Evolutionary conservation across 495 filamentous ascomycete genomes (phyloP).

Genomic region (Pseudevernia furfuracea): DNA sequence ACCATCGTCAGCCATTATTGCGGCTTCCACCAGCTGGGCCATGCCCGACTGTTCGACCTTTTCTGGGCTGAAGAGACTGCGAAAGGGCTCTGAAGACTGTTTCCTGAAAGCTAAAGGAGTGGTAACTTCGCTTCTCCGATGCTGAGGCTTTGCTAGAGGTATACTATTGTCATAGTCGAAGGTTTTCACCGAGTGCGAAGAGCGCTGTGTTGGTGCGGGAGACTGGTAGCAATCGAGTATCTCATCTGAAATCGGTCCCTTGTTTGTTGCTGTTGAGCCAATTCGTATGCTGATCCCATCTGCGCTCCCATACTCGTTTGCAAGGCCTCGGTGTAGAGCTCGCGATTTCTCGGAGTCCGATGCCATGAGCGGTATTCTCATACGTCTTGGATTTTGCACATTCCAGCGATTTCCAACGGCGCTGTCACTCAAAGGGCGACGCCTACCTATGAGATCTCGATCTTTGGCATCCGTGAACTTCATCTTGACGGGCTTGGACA

Average conservation of each 20-base stretch:
- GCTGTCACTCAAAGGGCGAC: slow-evolving; percentile 15
- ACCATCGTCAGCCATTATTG: background rate
- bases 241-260: slow-evolving; percentile 7
- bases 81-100: background rate
- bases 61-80: background rate
- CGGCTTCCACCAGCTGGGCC: background rate
- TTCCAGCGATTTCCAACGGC: background rate
- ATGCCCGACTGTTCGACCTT: background rate
- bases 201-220: background rate
- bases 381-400: background rate
- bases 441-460: slow-evolving; percentile 25
- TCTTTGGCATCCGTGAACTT: slow-evolving; percentile 21
- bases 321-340: background rate
- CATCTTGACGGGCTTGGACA: slow-evolving; percentile 21
- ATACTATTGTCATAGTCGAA: background rate
- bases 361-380: background rate
- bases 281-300: slow-evolving; percentile 11
- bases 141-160: background rate
- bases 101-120: background rate
- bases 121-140: background rate
- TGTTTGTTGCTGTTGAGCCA: slow-evolving; percentile 7
- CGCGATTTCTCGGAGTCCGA: background rate
- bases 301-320: background rate
- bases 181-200: background rate
- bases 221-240: slow-evolving; percentile 11